Base-by-base conservation (phyloP, 2,329 filamentous ascomycete species). In the Penicillium sp. region DNA sequence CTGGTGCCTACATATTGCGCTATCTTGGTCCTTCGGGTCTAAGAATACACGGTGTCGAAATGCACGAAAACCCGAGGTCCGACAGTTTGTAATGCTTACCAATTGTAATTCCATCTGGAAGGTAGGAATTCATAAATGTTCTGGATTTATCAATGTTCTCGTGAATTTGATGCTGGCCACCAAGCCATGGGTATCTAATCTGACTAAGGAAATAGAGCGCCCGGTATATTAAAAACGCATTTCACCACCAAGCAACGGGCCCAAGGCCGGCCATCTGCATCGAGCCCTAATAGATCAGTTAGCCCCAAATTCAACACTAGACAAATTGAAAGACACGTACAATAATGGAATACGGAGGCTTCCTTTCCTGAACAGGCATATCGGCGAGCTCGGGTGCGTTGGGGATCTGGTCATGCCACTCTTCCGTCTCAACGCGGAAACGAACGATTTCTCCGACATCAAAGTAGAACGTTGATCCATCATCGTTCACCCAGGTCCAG, bases 361-460 rank as follows among this genome's bases (percentile, higher is more conserved):
- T 81, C 62, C 85, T 84, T 49, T 85, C 81, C 47, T 74, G 74
- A 3, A 76, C 73, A 23, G 79, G 73, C 45, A 83, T 81, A 45
- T 88, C 83, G 36, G 82, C 81, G 13, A 83, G 79, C 58, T 87
- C 82, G 33, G 87, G 83, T 47, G 86, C 85, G 52, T 83, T 81
- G 0, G 93, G 87, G 39, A 88, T 86, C 71, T 95, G 88, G 69
- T 97, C 93, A 55, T 90, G 84, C 91, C 94, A 99, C 60, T 89
- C 84, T 74, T 99, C 94, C 46, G 87, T 83, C 62, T 95, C 85
- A 38, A 97, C 86, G 21, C 90, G 83, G 65, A 97, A 88, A 38
- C 93, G 84, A 26, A 96, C 92, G 64, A 88, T 85, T 75, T 97
- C 94, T 66, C 93, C 87, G 64, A 86, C 87, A 71, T 99, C 94